phyloP scores from a whole-genome alignment of 805 yeast genomes.

The Suhomyces sp. region DNA sequence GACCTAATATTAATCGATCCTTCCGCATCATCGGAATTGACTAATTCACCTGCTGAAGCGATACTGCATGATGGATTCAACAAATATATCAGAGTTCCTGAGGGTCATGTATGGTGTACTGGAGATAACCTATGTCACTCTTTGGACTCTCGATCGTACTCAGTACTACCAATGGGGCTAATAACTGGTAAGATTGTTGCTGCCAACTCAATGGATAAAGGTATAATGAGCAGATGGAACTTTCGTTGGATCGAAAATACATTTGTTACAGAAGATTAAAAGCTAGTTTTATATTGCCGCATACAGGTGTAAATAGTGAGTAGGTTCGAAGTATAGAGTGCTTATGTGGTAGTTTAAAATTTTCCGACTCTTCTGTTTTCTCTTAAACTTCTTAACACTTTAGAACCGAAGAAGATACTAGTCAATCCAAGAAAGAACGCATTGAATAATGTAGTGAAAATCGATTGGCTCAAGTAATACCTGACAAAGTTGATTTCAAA shows the following conservation, averaged over 20 bases:
- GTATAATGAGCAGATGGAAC: constrained; percentile 46
- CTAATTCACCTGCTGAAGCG: constrained; percentile 27
- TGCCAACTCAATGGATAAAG: constrained; percentile 51
- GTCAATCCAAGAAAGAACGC: constrained; percentile 49
- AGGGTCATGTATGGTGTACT: constrained; percentile 96
- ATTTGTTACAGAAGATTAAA: constrained; percentile 35
- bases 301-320: not conserved
- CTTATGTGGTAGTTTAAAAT: constrained; percentile 1
- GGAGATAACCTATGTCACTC: constrained; percentile 91
- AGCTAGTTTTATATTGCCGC: not conserved
- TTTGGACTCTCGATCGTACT: constrained; percentile 84
- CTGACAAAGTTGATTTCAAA: constrained; percentile 53
- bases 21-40: constrained; percentile 48
- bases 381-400: constrained; percentile 53
- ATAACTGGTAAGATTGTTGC: constrained; percentile 85
- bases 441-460: constrained; percentile 56
- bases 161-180: constrained; percentile 84
- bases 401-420: constrained; percentile 60
- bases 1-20: constrained; percentile 84
- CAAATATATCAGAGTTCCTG: constrained; percentile 74
- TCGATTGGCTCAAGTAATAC: constrained; percentile 58
- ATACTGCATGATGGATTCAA: constrained; percentile 41
- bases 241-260: constrained; percentile 56
- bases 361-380: constrained; percentile 29
- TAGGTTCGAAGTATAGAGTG: not conserved